Conservation (phyloP, 768 basidiomycete genomes). For the Clavulina sp. region DNA sequence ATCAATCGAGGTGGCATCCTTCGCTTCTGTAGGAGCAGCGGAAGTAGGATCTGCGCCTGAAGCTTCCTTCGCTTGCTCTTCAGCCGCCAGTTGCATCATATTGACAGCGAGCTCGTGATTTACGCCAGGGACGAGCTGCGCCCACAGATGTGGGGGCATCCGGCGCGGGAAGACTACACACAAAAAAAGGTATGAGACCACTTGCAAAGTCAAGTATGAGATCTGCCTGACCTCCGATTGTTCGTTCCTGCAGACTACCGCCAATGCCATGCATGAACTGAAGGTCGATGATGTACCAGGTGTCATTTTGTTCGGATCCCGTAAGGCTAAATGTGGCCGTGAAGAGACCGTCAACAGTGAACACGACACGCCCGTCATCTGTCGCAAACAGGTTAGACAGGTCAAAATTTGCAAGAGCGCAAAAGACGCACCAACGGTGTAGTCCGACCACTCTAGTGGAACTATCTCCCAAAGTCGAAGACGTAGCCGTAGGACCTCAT, state of each 20-base stretch:
- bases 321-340: slow-evolving; percentile 55
- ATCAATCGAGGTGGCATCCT: neutral
- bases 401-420: slow-evolving; percentile 7
- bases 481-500: slow-evolving; percentile 61
- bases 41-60: neutral
- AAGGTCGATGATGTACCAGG: slow-evolving; percentile 35
- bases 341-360: slow-evolving; percentile 55
- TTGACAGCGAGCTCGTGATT: neutral
- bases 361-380: slow-evolving; percentile 53
- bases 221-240: neutral
- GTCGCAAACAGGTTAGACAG: slow-evolving; percentile 27
- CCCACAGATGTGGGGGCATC: neutral
- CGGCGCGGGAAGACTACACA: neutral
- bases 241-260: neutral
- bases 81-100: neutral
- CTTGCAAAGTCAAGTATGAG: neutral
- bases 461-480: slow-evolving; percentile 63
- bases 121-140: neutral
- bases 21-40: neutral
- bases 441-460: slow-evolving; percentile 59
- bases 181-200: neutral
- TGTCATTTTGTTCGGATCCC: slow-evolving; percentile 48
- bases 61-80: neutral
- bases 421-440: slow-evolving; percentile 37
- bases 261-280: slow-evolving; percentile 58